A percentile compares a stretch with the other conserved stretches of the same genome.
phyloP scores from a whole-genome alignment of 225 moss, liverwort and hornwort genomes.

The Thuidium tamariscinum region DNA sequence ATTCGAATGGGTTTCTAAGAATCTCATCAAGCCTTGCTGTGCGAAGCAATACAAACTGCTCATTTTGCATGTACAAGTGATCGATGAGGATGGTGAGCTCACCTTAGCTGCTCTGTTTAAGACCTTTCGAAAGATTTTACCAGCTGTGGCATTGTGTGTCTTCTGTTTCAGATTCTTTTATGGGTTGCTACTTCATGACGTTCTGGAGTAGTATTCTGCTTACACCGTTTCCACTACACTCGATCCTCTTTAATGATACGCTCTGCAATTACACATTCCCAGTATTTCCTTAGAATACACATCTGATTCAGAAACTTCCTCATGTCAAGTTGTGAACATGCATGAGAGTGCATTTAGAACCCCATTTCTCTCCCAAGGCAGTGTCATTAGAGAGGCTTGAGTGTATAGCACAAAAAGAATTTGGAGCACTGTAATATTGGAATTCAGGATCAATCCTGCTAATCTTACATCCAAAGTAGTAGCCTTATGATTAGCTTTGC shows the following conservation, averaged over 20 bases:
- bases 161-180: neutral
- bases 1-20: conserved; percentile 58
- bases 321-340: neutral
- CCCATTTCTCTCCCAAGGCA: neutral
- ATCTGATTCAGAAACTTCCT: neutral
- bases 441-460: neutral
- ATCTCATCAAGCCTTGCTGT: conserved; percentile 59
- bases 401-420: neutral
- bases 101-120: neutral
- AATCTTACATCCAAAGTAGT: neutral
- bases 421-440: neutral
- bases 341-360: neutral
- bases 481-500: neutral
- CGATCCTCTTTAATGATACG: neutral
- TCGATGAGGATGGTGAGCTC: conserved; percentile 76
- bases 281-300: neutral
- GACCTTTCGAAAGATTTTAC: neutral
- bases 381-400: neutral
- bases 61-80: conserved; percentile 76
- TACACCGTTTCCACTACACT: neutral
- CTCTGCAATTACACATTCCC: neutral
- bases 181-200: neutral
- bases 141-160: neutral
- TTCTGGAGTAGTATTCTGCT: neutral
- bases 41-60: conserved; percentile 49